A percentile compares a stretch with the other conserved stretches of the same genome.
Evolutionary conservation across 306 rosid genomes (phyloP).

Genomic region (Sphenostylis stenocarpa): DNA sequence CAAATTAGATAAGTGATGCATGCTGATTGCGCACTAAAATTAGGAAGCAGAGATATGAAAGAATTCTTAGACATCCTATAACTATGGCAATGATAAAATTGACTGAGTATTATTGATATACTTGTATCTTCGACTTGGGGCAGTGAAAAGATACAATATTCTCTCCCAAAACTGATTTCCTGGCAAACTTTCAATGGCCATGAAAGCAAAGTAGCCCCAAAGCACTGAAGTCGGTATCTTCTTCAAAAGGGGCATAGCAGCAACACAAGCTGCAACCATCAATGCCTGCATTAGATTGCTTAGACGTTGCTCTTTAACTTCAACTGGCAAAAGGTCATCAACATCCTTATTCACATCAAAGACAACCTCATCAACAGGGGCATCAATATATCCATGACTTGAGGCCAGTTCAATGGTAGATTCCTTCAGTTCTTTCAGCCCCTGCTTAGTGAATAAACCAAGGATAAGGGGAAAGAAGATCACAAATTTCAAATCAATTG

Average conservation of each 20-base stretch:
- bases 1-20: background rate
- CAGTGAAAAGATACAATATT: slow-evolving; percentile 83
- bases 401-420: slow-evolving; percentile 75
- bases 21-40: slow-evolving; percentile 1
- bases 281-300: slow-evolving; percentile 88
- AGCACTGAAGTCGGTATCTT: slow-evolving; percentile 93
- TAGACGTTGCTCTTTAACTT: slow-evolving; percentile 94
- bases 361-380: slow-evolving; percentile 83
- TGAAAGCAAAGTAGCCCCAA: slow-evolving; percentile 98
- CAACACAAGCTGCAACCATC: slow-evolving; percentile 82
- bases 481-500: slow-evolving; percentile 21
- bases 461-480: slow-evolving; percentile 11
- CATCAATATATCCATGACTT: slow-evolving; percentile 78
- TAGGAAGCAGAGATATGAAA: background rate
- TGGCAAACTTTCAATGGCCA: slow-evolving; percentile 98
- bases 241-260: slow-evolving; percentile 93
- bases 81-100: slow-evolving; percentile 11
- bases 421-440: slow-evolving; percentile 84
- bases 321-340: slow-evolving; percentile 89
- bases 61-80: background rate
- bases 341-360: slow-evolving; percentile 86
- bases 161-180: slow-evolving; percentile 99
- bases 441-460: slow-evolving; percentile 46
- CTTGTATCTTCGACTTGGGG: slow-evolving; percentile 97
- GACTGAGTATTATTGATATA: slow-evolving; percentile 38